A percentile compares a stretch with the other conserved stretches of the same genome.
phyloP scores from a whole-genome alignment of 257 asterid genomes.

The Oldenlandia corymbosa region DNA sequence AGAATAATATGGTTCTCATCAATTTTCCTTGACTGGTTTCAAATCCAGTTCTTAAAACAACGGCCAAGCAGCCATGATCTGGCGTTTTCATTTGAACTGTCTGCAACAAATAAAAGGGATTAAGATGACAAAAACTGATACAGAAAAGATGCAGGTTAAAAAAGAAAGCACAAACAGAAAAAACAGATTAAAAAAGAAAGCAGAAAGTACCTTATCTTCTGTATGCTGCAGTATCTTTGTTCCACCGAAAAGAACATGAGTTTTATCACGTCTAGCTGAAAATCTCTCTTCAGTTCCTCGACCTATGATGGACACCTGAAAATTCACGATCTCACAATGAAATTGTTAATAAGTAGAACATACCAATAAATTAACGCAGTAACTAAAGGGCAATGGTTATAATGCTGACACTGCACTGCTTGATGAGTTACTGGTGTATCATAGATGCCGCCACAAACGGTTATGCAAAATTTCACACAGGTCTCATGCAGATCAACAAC shows the following conservation, averaged over 20 bases:
- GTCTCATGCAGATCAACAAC: background rate
- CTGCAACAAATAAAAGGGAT: constrained; percentile 36
- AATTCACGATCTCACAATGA: background rate
- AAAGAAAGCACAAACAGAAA: constrained; percentile 1
- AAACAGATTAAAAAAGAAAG: background rate
- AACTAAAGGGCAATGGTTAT: background rate
- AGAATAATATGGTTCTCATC: constrained; percentile 96
- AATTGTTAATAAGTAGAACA: background rate
- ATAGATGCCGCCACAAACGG: background rate
- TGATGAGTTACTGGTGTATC: background rate
- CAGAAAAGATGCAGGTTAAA: background rate
- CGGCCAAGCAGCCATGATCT: constrained; percentile 98
- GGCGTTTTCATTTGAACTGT: constrained; percentile 84
- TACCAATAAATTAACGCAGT: background rate
- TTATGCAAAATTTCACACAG: background rate
- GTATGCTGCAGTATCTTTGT: constrained; percentile 96
- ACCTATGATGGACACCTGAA: constrained; percentile 78
- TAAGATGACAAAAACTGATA: constrained; percentile 3
- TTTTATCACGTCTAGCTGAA: constrained; percentile 78
- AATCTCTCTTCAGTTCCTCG: constrained; percentile 73
- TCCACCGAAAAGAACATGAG: constrained; percentile 96
- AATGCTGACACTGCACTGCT: background rate
- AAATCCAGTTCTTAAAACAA: constrained; percentile 94
- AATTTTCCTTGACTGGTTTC: constrained; percentile 99
- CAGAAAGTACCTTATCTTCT: constrained; percentile 67